A percentile compares a stretch with the other conserved stretches of the same genome.
Conservation (phyloP, 2,329 filamentous ascomycete species). For the Venturia carpophila region DNA sequence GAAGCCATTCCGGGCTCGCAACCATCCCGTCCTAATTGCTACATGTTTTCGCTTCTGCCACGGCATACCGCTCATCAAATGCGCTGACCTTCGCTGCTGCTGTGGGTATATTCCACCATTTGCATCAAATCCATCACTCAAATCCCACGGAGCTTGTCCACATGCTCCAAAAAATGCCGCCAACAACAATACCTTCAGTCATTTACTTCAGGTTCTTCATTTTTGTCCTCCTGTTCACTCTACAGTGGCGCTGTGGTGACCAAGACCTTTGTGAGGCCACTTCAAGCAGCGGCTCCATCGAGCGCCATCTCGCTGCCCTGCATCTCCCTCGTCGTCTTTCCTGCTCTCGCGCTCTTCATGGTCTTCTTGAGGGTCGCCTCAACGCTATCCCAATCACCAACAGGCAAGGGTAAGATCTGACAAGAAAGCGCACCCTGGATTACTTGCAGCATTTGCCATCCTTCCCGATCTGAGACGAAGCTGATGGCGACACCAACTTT, state of each 20-base stretch:
- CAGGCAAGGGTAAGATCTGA: conserved; percentile 71
- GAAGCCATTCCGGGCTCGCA: not conserved
- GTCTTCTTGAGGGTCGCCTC: conserved; percentile 71
- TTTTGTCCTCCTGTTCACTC: not conserved
- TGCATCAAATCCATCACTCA: not conserved
- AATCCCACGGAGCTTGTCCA: not conserved
- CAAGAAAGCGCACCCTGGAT: conserved; percentile 77
- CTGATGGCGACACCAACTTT: conserved; percentile 93
- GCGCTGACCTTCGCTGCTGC: not conserved
- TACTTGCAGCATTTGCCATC: conserved; percentile 68
- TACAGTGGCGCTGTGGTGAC: not conserved
- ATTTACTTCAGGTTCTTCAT: not conserved
- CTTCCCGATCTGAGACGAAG: conserved; percentile 80
- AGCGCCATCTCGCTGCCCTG: conserved; percentile 14
- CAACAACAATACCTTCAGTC: not conserved
- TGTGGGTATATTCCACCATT: conserved; percentile 13
- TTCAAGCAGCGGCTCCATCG: conserved; percentile 10
- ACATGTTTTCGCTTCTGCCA: not conserved
- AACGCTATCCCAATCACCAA: conserved; percentile 83
- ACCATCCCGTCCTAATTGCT: not conserved
- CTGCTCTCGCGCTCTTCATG: conserved; percentile 35
- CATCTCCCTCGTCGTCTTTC: conserved; percentile 36
- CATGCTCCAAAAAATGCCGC: not conserved
- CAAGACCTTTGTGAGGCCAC: not conserved
- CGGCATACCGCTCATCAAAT: not conserved